phyloP scores from a whole-genome alignment of 441 rosid species.

The Manihot esculenta region DNA sequence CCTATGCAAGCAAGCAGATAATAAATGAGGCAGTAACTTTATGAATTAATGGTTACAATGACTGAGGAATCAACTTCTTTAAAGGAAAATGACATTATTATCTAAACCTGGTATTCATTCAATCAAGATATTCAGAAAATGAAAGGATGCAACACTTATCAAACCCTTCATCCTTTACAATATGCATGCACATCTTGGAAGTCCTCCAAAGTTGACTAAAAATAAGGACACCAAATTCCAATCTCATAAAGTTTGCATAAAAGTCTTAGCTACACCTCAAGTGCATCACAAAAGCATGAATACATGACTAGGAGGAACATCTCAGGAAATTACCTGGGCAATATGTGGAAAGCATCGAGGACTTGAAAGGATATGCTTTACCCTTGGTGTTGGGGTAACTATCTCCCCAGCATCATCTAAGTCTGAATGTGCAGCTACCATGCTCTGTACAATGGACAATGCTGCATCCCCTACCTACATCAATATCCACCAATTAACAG shows the following conservation, averaged over 20 bases:
- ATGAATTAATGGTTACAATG: neutral
- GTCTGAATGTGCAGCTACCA: constrained; percentile 99
- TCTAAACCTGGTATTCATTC: neutral
- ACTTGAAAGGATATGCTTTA: constrained; percentile 92
- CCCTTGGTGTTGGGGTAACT: constrained; percentile 99
- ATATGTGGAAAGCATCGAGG: constrained; percentile 98
- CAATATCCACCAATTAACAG: constrained; percentile 27
- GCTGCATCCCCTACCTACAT: constrained; percentile 96
- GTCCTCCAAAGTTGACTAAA: neutral
- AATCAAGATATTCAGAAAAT: neutral
- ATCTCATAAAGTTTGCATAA: constrained; percentile 1
- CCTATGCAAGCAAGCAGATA: constrained; percentile 42
- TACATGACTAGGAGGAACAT: neutral
- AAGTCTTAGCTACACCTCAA: neutral
- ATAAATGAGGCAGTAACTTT: neutral
- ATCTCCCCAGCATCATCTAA: constrained; percentile 99
- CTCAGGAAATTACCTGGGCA: constrained; percentile 71
- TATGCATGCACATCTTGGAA: neutral
- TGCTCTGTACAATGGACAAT: constrained; percentile 87
- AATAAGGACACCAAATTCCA: neutral
- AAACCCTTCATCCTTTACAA: neutral
- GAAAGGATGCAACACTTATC: neutral
- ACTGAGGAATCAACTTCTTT: neutral
- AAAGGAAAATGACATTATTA: neutral
- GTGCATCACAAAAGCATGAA: neutral